Conservation (phyloP, 2,329 filamentous ascomycete species). For the Endoconidiophora laricicola region DNA sequence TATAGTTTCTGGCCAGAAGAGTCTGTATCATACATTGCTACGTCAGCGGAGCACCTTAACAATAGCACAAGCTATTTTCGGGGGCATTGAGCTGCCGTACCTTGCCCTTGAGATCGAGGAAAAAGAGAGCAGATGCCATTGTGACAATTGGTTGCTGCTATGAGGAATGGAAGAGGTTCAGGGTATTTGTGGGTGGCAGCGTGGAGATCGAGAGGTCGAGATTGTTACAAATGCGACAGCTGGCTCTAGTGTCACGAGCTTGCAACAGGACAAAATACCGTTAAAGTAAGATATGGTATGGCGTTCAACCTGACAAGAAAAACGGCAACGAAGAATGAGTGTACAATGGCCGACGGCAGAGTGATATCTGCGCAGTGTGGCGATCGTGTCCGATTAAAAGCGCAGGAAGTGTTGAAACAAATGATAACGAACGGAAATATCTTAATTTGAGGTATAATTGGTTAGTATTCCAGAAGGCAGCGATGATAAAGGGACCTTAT, state of each 20-base stretch:
- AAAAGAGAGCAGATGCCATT: conserved; percentile 97
- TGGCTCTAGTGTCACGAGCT: conserved; percentile 6
- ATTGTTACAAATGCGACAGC: conserved; percentile 8
- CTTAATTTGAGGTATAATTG: neutral
- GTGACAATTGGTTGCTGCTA: neutral
- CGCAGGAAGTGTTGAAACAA: conserved; percentile 9
- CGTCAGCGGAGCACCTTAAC: conserved; percentile 1
- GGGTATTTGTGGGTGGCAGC: neutral
- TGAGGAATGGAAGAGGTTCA: neutral
- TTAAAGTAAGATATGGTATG: neutral
- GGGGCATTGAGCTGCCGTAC: conserved; percentile 26
- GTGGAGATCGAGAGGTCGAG: neutral
- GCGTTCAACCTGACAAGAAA: neutral
- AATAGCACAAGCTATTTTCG: neutral
- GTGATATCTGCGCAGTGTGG: neutral
- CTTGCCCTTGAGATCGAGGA: conserved; percentile 99
- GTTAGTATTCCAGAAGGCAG: neutral
- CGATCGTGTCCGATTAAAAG: conserved; percentile 11
- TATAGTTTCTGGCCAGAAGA: conserved; percentile 93
- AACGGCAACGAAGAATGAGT: neutral
- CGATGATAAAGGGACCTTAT: no score
- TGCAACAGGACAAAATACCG: neutral
- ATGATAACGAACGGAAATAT: neutral
- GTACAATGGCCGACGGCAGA: neutral
- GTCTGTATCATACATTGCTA: conserved; percentile 43